These are phyloP conservation scores for Dryadomyces quercivorus DNA, from an alignment of 2,329 filamentous ascomycete genomes.

Conservation along the genomic window DNA sequence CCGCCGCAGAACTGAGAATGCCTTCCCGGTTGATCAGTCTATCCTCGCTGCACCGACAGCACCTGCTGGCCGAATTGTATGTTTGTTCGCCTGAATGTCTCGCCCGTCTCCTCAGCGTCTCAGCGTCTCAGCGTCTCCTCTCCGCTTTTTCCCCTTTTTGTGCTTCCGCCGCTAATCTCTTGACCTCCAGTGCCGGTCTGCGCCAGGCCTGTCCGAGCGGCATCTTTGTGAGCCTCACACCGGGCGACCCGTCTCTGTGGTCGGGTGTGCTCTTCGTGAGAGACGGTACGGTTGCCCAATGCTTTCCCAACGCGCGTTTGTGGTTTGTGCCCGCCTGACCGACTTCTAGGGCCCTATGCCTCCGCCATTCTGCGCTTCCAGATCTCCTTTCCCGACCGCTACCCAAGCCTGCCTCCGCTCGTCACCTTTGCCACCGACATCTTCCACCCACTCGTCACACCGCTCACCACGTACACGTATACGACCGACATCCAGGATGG, in stretches of 20 bases:
- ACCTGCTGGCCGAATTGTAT: conserved; percentile 73
- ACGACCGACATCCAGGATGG: conserved; percentile 64
- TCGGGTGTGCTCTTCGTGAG: conserved; percentile 85
- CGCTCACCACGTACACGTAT: conserved; percentile 90
- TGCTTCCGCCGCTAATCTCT: conserved; percentile 5
- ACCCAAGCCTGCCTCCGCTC: conserved; percentile 67
- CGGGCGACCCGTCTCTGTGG: conserved; percentile 73
- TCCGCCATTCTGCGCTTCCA: conserved; percentile 82
- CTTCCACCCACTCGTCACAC: conserved; percentile 87
- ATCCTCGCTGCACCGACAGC: conserved; percentile 55
- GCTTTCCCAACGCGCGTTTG: neutral
- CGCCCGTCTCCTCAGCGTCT: too few relatives aligned
- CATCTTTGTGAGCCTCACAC: conserved; percentile 74
- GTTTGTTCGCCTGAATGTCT: too few relatives aligned
- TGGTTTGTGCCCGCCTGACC: too few relatives aligned
- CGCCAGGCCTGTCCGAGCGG: conserved; percentile 76
- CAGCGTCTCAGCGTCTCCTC: too few relatives aligned
- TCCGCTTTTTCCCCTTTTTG: neutral
- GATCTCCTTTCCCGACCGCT: conserved; percentile 72
- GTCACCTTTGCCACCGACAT: conserved; percentile 87
- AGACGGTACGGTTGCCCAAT: conserved; percentile 47
- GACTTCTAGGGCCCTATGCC: conserved; percentile 64
- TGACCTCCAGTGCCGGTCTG: conserved; percentile 57
- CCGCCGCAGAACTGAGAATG: conserved; percentile 7
- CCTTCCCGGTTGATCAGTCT: conserved; percentile 31